Conservation (phyloP, 371 early-diverging fungal genomes). For the Zopfochytrium polystomum region DNA sequence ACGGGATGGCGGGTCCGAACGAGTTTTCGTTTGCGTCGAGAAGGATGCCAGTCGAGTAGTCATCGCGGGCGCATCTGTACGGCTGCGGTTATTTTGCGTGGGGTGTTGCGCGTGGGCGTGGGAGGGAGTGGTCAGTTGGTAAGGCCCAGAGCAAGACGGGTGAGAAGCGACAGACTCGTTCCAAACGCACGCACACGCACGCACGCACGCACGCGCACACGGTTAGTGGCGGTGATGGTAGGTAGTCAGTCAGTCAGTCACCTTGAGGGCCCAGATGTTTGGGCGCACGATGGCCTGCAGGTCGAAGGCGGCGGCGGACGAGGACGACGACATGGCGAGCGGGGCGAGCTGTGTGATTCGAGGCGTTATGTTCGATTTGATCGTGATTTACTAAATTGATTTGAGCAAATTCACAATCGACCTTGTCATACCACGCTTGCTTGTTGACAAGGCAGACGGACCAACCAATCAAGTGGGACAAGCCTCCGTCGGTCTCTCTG, state of each 20-base stretch:
- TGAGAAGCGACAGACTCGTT: not conserved
- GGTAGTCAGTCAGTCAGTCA: too few species aligned
- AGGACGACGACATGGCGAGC: not conserved
- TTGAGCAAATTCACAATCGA: too few species aligned
- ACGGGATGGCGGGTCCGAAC: conserved; percentile 75
- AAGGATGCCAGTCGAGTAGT: conserved; percentile 85
- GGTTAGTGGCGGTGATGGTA: too few species aligned
- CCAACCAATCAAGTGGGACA: too few species aligned
- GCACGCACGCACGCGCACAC: too few species aligned
- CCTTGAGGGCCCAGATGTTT: conserved; percentile 81
- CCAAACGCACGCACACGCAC: too few species aligned
- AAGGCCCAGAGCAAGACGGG: not conserved
- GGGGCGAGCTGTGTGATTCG: not conserved
- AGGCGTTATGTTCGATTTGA: too few species aligned
- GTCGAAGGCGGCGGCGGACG: conserved; percentile 49
- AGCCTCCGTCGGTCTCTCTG: too few species aligned
- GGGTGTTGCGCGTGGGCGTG: too few species aligned
- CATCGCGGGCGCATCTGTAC: conserved; percentile 96
- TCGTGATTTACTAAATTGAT: too few species aligned
- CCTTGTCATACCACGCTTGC: too few species aligned
- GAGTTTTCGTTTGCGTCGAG: conserved; percentile 98
- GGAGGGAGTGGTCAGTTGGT: not conserved
- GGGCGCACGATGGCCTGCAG: conserved; percentile 81
- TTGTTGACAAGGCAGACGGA: too few species aligned
- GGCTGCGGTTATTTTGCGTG: conserved; percentile 52